Percentiles rank a stretch among this genome's conserved stretches.
Conservation (phyloP, 2,329 filamentous ascomycete genomes). For the Diaporthe batatas region DNA sequence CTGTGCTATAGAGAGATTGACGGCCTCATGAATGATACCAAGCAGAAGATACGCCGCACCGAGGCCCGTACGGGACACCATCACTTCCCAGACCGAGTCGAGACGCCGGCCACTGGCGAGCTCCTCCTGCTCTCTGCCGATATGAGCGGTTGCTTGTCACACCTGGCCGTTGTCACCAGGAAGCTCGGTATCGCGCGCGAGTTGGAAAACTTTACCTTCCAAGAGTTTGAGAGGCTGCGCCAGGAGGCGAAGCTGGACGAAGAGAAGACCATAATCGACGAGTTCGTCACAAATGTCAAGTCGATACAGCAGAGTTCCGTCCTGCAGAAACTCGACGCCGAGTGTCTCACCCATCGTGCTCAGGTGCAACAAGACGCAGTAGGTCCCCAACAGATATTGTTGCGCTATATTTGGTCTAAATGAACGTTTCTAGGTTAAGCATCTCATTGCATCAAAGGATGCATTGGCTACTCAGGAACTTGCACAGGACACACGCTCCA, state of each 20-base stretch:
- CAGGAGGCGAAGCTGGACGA: too few relatives aligned
- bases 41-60: too few relatives aligned
- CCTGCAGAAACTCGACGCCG: too few relatives aligned
- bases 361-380: neutral
- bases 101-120: neutral
- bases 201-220: neutral
- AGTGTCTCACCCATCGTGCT: neutral
- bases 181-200: neutral
- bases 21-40: too few relatives aligned
- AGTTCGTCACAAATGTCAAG: too few relatives aligned
- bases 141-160: neutral
- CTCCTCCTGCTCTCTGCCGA: neutral
- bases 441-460: neutral
- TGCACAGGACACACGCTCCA: neutral
- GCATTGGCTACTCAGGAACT: neutral
- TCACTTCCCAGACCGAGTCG: neutral
- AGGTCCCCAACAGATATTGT: neutral
- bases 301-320: too few relatives aligned
- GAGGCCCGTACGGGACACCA: too few relatives aligned
- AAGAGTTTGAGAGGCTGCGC: too few relatives aligned
- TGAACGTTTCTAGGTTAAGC: neutral
- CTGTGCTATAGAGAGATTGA: too few relatives aligned
- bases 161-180: too few relatives aligned
- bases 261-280: too few relatives aligned
- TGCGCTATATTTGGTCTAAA: neutral